These are phyloP conservation scores for Corylus avellana DNA, from an alignment of 306 rosid species.

Conservation along the genomic window DNA sequence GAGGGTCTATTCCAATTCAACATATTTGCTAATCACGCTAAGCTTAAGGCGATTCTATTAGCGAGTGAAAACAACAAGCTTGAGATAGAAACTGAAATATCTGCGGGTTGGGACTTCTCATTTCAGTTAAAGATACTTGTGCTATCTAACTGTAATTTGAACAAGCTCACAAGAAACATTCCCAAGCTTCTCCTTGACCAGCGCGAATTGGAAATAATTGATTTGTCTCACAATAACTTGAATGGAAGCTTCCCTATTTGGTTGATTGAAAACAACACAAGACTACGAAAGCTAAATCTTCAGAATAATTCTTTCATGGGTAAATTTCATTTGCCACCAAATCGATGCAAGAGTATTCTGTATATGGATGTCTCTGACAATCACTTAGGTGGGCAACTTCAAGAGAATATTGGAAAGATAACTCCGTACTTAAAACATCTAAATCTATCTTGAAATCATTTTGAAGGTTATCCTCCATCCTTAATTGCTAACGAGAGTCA, in stretches of 20 bases:
- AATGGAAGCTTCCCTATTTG: neutral
- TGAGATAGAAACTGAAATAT: slow-evolving; percentile 21
- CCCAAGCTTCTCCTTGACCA: slow-evolving; percentile 14
- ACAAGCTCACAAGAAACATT: neutral
- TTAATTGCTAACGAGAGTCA: neutral
- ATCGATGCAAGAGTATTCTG: fast-evolving
- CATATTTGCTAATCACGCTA: slow-evolving; percentile 23
- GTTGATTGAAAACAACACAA: slow-evolving; percentile 9
- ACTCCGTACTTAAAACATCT: neutral
- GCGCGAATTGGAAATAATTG: neutral
- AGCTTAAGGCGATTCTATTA: slow-evolving; percentile 9
- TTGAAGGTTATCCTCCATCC: slow-evolving; percentile 12
- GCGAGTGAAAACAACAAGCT: slow-evolving; percentile 2
- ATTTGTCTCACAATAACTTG: slow-evolving; percentile 5
- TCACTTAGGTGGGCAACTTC: neutral
- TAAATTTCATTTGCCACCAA: neutral
- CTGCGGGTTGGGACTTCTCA: neutral
- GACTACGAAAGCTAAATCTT: neutral
- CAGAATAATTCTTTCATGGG: neutral
- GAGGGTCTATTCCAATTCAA: slow-evolving; percentile 18
- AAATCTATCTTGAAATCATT: neutral
- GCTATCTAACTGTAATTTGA: neutral
- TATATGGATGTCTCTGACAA: neutral
- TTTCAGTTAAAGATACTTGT: slow-evolving; percentile 19
- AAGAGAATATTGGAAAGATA: neutral